Conservation (phyloP, 495 filamentous ascomycete genomes). For the Lasiosphaeria hispida region DNA sequence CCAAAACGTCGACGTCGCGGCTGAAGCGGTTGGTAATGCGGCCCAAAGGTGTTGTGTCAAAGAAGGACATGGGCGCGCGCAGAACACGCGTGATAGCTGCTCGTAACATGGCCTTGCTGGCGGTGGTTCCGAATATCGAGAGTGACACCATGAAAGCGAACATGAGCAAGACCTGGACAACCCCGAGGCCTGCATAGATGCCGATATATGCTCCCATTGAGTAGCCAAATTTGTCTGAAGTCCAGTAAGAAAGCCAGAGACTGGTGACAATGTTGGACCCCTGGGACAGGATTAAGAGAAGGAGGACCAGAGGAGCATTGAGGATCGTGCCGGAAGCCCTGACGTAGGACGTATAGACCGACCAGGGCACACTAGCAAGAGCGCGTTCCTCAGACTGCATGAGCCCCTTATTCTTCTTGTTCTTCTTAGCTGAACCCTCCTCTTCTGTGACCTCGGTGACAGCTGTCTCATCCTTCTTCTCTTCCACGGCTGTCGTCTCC, state of each 20-base stretch:
- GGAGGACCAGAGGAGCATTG: slow-evolving; percentile 62
- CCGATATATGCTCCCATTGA: slow-evolving; percentile 75
- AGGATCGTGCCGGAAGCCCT: slow-evolving; percentile 73
- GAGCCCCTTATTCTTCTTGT: slow-evolving; percentile 61
- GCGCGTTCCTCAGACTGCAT: slow-evolving; percentile 93
- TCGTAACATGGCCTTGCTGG: slow-evolving; percentile 79
- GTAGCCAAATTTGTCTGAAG: slow-evolving; percentile 66
- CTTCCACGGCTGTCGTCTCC: slow-evolving; percentile 75
- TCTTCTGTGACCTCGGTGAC: slow-evolving; percentile 42
- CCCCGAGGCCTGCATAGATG: slow-evolving; percentile 76
- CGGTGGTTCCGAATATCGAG: slow-evolving; percentile 73
- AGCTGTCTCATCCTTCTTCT: slow-evolving; percentile 50
- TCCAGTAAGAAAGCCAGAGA: slow-evolving; percentile 94
- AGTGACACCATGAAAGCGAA: slow-evolving; percentile 63
- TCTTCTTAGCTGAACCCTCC: slow-evolving; percentile 56
- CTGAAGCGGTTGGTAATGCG: slow-evolving; percentile 97
- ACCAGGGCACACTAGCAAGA: slow-evolving; percentile 77
- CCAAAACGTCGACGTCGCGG: slow-evolving; percentile 92
- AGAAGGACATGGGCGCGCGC: slow-evolving; percentile 93
- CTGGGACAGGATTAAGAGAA: slow-evolving; percentile 67
- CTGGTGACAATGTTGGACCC: slow-evolving; percentile 82
- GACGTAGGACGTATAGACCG: slow-evolving; percentile 78
- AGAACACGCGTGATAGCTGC: slow-evolving; percentile 78
- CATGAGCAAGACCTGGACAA: slow-evolving; percentile 70
- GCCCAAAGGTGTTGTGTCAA: slow-evolving; percentile 94